Evolutionary conservation across 495 filamentous ascomycete species (phyloP).

Genomic region (Acidiella bohemica): DNA sequence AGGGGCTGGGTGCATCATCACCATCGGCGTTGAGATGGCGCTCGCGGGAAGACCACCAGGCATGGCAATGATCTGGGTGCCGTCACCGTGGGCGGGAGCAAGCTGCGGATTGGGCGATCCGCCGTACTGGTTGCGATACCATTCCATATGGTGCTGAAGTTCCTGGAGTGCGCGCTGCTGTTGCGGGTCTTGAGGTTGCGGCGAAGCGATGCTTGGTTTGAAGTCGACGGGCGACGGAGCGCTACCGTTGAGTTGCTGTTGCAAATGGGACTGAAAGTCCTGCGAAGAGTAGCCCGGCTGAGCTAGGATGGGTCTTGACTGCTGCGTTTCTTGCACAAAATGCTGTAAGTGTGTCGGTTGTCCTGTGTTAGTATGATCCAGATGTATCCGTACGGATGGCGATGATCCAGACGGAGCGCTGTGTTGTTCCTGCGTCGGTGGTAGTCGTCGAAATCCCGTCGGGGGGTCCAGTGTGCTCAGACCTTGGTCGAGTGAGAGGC

Average conservation of each 20-base stretch:
- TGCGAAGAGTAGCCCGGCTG: slow-evolving; percentile 45
- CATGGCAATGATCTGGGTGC: background rate
- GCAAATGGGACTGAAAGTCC: slow-evolving; percentile 26
- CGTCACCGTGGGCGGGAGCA: no score
- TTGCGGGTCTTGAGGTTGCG: slow-evolving; percentile 14
- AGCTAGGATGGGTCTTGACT: slow-evolving; percentile 38
- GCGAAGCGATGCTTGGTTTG: slow-evolving; percentile 13
- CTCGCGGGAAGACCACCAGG: background rate
- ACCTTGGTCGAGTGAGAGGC: slow-evolving; percentile 62
- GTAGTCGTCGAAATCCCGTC: slow-evolving; percentile 25
- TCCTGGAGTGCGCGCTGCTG: slow-evolving; percentile 21
- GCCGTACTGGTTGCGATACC: slow-evolving; percentile 10
- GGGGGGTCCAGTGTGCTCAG: slow-evolving; percentile 29
- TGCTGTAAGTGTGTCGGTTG: slow-evolving; percentile 41
- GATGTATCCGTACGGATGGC: slow-evolving; percentile 35
- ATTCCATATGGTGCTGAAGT: slow-evolving; percentile 28
- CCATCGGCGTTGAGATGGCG: background rate
- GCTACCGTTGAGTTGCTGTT: slow-evolving; percentile 20
- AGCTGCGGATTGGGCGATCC: slow-evolving; percentile 4
- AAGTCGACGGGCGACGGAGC: slow-evolving; percentile 10
- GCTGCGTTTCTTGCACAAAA: slow-evolving; percentile 59
- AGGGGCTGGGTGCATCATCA: background rate
- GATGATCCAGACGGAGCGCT: slow-evolving; percentile 16
- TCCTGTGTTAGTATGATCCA: slow-evolving; percentile 55
- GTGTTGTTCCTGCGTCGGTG: slow-evolving; percentile 22